phyloP scores from a whole-genome alignment of 139 green algal genomes.

The Chlamydomonas sphaeroides region DNA sequence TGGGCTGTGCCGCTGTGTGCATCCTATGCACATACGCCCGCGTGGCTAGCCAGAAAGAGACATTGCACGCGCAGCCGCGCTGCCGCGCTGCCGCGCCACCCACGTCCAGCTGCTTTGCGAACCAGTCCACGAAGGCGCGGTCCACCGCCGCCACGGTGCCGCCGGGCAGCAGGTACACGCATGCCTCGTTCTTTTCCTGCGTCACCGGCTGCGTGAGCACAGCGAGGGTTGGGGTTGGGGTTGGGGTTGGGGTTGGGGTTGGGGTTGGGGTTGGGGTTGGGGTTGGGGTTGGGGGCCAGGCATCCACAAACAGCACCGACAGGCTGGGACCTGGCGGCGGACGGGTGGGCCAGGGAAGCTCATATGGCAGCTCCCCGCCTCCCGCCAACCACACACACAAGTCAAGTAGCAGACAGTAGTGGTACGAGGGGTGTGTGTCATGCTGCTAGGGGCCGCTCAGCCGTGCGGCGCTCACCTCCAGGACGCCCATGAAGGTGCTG shows the following conservation, averaged over 20 bases:
- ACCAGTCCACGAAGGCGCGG: constrained; percentile 32
- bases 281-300: too few relatives aligned
- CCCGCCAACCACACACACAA: too few relatives aligned
- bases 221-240: background rate
- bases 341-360: too few relatives aligned
- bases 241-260: background rate
- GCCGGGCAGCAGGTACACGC: constrained; percentile 26
- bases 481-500: constrained; percentile 36
- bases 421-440: too few relatives aligned
- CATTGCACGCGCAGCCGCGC: too few relatives aligned
- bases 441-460: too few relatives aligned
- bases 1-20: too few relatives aligned
- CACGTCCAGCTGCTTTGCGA: constrained; percentile 27
- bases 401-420: too few relatives aligned
- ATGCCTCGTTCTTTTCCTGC: constrained; percentile 18
- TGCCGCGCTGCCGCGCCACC: background rate
- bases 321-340: background rate
- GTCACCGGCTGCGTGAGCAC: background rate
- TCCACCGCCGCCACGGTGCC: constrained; percentile 38
- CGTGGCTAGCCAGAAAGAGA: too few relatives aligned
- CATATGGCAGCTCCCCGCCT: too few relatives aligned
- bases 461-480: constrained; percentile 38
- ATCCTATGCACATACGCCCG: too few relatives aligned
- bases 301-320: background rate
- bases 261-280: background rate